Percentiles rank a stretch among this genome's conserved stretches.
Evolutionary conservation across 2,329 filamentous ascomycete species (phyloP).

Genomic region (Cordyceps javanica): DNA sequence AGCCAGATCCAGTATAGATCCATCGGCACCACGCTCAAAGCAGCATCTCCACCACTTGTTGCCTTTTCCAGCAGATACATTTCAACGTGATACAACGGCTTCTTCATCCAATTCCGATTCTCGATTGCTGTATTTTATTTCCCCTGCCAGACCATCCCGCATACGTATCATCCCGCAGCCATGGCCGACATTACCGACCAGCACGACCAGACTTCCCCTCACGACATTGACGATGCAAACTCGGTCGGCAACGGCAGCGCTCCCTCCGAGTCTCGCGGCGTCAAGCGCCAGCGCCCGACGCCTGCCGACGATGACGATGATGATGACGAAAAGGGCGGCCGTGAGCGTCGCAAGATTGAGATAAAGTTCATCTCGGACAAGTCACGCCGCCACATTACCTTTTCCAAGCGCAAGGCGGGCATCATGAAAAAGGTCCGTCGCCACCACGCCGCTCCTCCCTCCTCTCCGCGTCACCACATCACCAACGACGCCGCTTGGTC

Average conservation of each 20-base stretch:
- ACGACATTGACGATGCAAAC: constrained; percentile 67
- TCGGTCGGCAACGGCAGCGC: constrained; percentile 67
- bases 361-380: constrained; percentile 99
- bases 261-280: constrained; percentile 66
- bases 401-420: constrained; percentile 98
- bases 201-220: constrained; percentile 69
- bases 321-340: constrained; percentile 94
- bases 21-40: constrained; percentile 60
- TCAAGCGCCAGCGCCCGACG: constrained; percentile 82
- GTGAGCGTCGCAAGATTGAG: constrained; percentile 98
- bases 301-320: constrained; percentile 92
- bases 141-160: constrained; percentile 9
- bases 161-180: constrained; percentile 21
- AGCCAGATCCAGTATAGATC: constrained; percentile 59
- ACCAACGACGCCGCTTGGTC: neutral
- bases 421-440: constrained; percentile 98
- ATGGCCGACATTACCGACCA: constrained; percentile 80
- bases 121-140: constrained; percentile 5
- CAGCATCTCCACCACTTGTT: constrained; percentile 57
- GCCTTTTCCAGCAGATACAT: constrained; percentile 38
- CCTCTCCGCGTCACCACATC: neutral
- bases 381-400: constrained; percentile 97
- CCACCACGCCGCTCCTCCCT: neutral
- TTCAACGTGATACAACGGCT: constrained; percentile 35
- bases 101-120: neutral